Evolutionary conservation across 1,284 basidiomycete species (phyloP).

Genomic region (Psilocybe mexicana): DNA sequence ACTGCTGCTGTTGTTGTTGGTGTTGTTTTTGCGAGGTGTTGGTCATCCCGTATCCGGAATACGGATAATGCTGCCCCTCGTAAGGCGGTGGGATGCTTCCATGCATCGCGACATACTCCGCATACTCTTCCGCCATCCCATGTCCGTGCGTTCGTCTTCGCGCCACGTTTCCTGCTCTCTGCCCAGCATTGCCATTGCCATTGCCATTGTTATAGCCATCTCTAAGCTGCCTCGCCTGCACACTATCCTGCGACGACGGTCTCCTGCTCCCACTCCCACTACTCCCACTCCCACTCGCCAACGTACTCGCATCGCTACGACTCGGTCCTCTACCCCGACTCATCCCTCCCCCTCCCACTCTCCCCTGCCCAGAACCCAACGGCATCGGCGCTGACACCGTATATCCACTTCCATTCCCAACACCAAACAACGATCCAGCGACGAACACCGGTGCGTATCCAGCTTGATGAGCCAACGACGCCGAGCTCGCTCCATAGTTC

Average conservation of each 20-base stretch:
- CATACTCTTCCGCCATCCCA: conserved; percentile 18
- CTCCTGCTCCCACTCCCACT: conserved; percentile 3
- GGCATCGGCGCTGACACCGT: conserved; percentile 19
- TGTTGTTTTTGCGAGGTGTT: neutral
- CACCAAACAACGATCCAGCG: neutral
- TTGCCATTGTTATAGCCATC: neutral
- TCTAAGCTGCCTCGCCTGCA: conserved; percentile 2
- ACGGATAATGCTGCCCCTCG: conserved; percentile 12
- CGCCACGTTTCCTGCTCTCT: no score
- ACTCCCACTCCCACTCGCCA: conserved; percentile 7
- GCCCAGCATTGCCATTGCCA: neutral
- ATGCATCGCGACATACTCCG: conserved; percentile 17
- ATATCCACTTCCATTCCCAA: neutral
- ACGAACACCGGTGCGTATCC: neutral
- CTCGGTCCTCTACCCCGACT: conserved; percentile 4
- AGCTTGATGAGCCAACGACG: no score
- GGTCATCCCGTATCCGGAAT: neutral
- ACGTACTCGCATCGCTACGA: conserved; percentile 14
- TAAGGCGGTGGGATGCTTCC: conserved; percentile 13
- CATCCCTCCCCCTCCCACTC: neutral
- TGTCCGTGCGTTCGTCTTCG: conserved; percentile 17
- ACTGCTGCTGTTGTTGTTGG: neutral
- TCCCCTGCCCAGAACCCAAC: conserved; percentile 12
- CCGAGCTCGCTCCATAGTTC: no score
- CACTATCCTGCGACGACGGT: conserved; percentile 18